A percentile compares a stretch with the other conserved stretches of the same genome.
phyloP scores from a whole-genome alignment of 2,329 filamentous ascomycete species.

The Cladosporium sp. region DNA sequence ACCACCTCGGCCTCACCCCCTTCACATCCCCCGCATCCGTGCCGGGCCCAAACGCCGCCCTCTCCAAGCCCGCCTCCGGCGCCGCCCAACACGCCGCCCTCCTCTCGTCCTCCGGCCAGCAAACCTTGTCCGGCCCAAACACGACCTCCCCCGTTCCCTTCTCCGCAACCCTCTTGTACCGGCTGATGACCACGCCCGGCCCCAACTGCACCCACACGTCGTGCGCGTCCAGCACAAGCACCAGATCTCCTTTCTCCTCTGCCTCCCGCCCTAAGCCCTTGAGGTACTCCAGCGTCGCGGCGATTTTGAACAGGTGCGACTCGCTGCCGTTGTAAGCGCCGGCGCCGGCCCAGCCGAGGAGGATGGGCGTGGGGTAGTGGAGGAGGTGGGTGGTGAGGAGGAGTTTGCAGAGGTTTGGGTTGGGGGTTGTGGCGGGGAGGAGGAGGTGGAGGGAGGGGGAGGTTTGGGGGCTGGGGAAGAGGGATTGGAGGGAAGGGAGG shows the following conservation, averaged over 20 bases:
- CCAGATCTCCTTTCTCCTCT: slow-evolving; percentile 45
- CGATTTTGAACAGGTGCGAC: slow-evolving; percentile 16
- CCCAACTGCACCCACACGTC: slow-evolving; percentile 62
- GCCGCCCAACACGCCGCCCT: slow-evolving; percentile 26
- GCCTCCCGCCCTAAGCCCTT: slow-evolving; percentile 9
- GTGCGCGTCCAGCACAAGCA: slow-evolving; percentile 58
- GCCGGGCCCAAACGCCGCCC: slow-evolving; percentile 26
- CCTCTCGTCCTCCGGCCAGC: slow-evolving; percentile 22
- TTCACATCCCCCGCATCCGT: slow-evolving; percentile 21
- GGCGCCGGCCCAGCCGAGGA: slow-evolving; percentile 14
- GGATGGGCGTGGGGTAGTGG: background rate
- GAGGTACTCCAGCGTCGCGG: slow-evolving; percentile 15
- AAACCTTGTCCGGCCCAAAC: slow-evolving; percentile 28
- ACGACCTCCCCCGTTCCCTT: slow-evolving; percentile 43
- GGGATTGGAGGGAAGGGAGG: too few species aligned
- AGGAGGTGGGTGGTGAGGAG: slow-evolving; percentile 8
- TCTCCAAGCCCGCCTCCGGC: slow-evolving; percentile 20
- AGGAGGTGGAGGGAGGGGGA: slow-evolving; percentile 8
- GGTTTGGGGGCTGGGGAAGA: background rate
- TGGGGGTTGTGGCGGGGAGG: slow-evolving; percentile 12
- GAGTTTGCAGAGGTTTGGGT: slow-evolving; percentile 12
- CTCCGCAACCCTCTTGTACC: slow-evolving; percentile 53
- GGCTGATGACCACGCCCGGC: slow-evolving; percentile 54
- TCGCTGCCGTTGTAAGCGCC: slow-evolving; percentile 21
- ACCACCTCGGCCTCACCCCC: too few species aligned